Evolutionary conservation across 2,329 filamentous ascomycete species (phyloP), one percentile per base, ranked within the genome.

Genomic region (Aspergillus pseudoglaucus): DNA sequence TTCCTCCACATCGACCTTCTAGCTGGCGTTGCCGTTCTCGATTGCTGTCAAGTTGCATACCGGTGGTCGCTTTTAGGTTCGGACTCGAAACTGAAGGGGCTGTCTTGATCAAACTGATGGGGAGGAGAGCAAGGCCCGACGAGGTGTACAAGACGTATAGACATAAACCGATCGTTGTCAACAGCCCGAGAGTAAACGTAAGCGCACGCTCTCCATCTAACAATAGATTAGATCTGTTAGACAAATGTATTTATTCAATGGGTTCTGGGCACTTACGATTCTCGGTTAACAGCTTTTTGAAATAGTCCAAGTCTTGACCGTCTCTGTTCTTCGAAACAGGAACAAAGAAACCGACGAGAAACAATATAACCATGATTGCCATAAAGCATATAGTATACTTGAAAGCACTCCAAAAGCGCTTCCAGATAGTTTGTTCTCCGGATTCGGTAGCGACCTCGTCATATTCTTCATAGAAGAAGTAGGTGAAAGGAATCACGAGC

Each of bases 381-480:
- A 97, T 71, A 66, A 97, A 97, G 51, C 83, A 85, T 44, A 90
- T 72, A 0, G 93, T 96, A 72, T 96, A 97, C 71, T 94, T 95
- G 64, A 88, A 75, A 3, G 93, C 89, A n/a, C 84, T 84, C 79
- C 84, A 85, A 51, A 97, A 78, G 47, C 89, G 81, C 61, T 82
- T 80, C 6, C 76, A 78, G 49, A 85, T 68, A 2, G 86, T 85
- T 64, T 90, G 84, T 25, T 81, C 82, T 27, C 88, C 87, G 51
- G 88, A 81, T 59, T 95, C 88, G 30, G 85, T 79, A 52, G 90
- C 90, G 17, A 91, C 84, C 70, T 96, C 90, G 61, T 96, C 91
- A 56, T 95, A 95, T 68, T 97, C 93, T 67, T 98, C 93, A 62
- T 95, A 93, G 83, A 87, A 96, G 67, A 98, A 98, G 74, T 98